Evolutionary conservation across 108 stramenopile species (phyloP).

Genomic region (Craspedostauros australis): DNA sequence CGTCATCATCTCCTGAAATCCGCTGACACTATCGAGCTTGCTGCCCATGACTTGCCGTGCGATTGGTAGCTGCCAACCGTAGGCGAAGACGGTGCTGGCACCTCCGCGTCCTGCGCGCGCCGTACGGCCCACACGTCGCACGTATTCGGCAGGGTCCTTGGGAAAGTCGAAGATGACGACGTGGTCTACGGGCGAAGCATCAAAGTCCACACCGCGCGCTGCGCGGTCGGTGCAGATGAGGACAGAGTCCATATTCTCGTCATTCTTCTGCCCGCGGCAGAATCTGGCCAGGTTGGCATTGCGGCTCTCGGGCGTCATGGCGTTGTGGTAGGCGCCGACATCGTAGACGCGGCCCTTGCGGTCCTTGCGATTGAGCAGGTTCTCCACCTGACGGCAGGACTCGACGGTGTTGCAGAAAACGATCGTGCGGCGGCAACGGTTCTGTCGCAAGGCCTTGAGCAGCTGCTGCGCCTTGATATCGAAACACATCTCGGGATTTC

Average conservation of each 20-base stretch:
- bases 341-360: constrained; percentile 44
- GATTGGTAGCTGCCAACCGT: constrained; percentile 83
- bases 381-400: constrained; percentile 88
- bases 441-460: constrained; percentile 59
- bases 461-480: constrained; percentile 81
- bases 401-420: constrained; percentile 97
- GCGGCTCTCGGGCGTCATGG: constrained; percentile 66
- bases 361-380: constrained; percentile 78
- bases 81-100: constrained; percentile 78
- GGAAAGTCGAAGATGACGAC: constrained; percentile 95
- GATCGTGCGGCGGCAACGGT: constrained; percentile 75
- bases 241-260: constrained; percentile 46
- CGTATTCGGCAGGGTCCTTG: constrained; percentile 89
- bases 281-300: constrained; percentile 55
- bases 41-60: constrained; percentile 69
- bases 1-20: constrained; percentile 13
- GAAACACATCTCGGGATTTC: constrained; percentile 62
- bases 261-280: constrained; percentile 33
- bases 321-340: constrained; percentile 81
- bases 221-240: constrained; percentile 96
- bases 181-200: constrained; percentile 78
- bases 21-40: constrained; percentile 27
- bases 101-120: constrained; percentile 89
- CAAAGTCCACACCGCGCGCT: constrained; percentile 92
- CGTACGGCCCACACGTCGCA: constrained; percentile 87